Conservation (phyloP, 148 eudicot genomes). For the Chenopodium formosanum region DNA sequence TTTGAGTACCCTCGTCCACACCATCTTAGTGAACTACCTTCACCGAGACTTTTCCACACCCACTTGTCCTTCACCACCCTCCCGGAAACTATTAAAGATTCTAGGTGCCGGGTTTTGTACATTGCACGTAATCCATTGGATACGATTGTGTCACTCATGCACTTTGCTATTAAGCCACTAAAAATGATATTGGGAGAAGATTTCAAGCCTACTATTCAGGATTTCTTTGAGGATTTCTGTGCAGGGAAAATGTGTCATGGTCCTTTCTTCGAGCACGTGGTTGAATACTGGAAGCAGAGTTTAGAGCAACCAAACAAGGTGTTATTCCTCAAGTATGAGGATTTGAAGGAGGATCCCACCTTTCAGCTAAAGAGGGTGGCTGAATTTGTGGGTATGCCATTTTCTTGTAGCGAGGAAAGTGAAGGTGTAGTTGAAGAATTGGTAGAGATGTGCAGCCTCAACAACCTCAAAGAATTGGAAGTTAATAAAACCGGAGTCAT, state of each 20-base stretch:
- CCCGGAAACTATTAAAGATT: not conserved
- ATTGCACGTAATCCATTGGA: not conserved
- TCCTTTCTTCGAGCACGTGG: not conserved
- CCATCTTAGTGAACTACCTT: not conserved
- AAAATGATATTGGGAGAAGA: not conserved
- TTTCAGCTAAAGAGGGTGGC: not conserved
- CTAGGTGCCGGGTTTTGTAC: not conserved
- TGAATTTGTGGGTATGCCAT: conserved; percentile 6
- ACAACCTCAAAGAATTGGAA: conserved; percentile 3
- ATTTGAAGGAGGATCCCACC: not conserved
- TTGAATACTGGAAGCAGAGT: not conserved
- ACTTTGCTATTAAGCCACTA: not conserved
- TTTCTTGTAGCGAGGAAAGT: not conserved
- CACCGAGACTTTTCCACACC: conserved; percentile 1
- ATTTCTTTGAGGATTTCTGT: conserved; percentile 1
- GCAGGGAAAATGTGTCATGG: not conserved
- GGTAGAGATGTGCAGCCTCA: not conserved
- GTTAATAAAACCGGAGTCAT: conserved; percentile 3
- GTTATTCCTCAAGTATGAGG: conserved; percentile 1
- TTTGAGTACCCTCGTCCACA: not conserved
- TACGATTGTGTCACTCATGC: not conserved
- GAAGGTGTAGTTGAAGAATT: not conserved
- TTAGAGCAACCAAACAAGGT: not conserved
- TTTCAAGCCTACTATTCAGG: not conserved
- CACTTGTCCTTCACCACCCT: not conserved